phyloP scores from a whole-genome alignment of 2,329 filamentous ascomycete genomes.

The Blastomyces percursus region DNA sequence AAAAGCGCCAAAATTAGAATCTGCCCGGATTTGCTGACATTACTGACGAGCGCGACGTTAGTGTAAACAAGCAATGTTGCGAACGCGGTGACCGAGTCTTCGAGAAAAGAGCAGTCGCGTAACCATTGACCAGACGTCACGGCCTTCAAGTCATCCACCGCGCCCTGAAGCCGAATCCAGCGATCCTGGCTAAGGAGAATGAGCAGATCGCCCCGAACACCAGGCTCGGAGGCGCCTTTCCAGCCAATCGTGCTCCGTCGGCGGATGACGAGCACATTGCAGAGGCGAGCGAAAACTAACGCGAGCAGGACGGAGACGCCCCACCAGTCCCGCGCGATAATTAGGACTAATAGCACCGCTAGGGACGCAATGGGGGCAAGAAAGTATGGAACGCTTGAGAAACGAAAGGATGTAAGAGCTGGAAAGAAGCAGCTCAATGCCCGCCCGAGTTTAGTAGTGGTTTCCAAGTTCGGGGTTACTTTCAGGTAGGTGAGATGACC shows the following conservation, averaged over 20 bases:
- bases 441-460: not conserved
- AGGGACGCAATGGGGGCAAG: not conserved
- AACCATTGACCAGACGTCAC: constrained; percentile 50
- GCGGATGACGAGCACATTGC: not conserved
- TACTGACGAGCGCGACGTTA: constrained; percentile 45
- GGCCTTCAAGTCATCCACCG: constrained; percentile 47
- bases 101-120: constrained; percentile 39
- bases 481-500: constrained; percentile 48
- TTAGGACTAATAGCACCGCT: not conserved
- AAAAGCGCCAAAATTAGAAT: constrained; percentile 43
- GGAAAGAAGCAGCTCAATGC: not conserved
- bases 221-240: constrained; percentile 23
- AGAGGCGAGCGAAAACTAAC: not conserved
- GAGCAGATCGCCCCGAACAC: constrained; percentile 37
- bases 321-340: not conserved
- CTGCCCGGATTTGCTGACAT: constrained; percentile 44
- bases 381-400: not conserved
- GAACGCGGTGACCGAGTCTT: constrained; percentile 43
- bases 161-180: constrained; percentile 44
- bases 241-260: not conserved
- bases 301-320: not conserved
- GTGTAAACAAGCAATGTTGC: constrained; percentile 50
- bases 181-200: constrained; percentile 44
- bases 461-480: constrained; percentile 14
- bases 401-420: not conserved